Evolutionary conservation across 768 basidiomycete genomes (phyloP).

Genomic region (Solioccasus polychromus): DNA sequence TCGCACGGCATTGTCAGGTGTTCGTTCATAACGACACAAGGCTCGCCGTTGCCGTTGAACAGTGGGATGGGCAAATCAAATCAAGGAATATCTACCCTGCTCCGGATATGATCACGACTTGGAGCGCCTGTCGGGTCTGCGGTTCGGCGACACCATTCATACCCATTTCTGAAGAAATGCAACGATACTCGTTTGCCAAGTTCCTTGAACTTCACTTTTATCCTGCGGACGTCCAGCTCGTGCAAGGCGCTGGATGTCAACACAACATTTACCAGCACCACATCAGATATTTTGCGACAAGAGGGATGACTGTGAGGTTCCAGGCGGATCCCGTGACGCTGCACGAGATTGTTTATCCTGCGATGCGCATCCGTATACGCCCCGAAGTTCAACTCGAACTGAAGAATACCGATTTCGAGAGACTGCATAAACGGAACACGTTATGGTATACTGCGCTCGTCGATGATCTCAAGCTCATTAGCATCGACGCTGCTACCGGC

Average conservation of each 20-base stretch:
- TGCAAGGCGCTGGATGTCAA: slow-evolving; percentile 86
- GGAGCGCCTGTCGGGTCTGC: slow-evolving; percentile 82
- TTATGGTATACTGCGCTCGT: slow-evolving; percentile 74
- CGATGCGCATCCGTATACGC: slow-evolving; percentile 79
- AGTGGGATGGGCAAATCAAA: slow-evolving; percentile 79
- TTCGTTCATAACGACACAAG: slow-evolving; percentile 87
- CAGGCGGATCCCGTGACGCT: slow-evolving; percentile 79
- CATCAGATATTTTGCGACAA: slow-evolving; percentile 83
- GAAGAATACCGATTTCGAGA: slow-evolving; percentile 88
- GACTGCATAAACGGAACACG: slow-evolving; percentile 66
- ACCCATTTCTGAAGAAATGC: slow-evolving; percentile 87
- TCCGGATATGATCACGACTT: slow-evolving; percentile 82
- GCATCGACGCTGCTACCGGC: slow-evolving; percentile 75
- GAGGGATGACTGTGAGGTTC: slow-evolving; percentile 84
- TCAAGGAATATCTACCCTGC: slow-evolving; percentile 54
- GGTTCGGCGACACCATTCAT: slow-evolving; percentile 83
- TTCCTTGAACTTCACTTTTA: slow-evolving; percentile 97
- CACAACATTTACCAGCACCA: slow-evolving; percentile 96
- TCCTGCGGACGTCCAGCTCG: slow-evolving; percentile 78
- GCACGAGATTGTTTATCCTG: slow-evolving; percentile 87
- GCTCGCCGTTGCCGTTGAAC: slow-evolving; percentile 82
- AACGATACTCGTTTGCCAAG: slow-evolving; percentile 91
- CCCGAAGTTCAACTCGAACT: slow-evolving; percentile 86
- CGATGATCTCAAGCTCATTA: slow-evolving; percentile 73
- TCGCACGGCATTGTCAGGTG: slow-evolving; percentile 83